These are phyloP conservation scores for Vararia minispora DNA, from an alignment of 768 basidiomycete genomes.

Conservation along the genomic window DNA sequence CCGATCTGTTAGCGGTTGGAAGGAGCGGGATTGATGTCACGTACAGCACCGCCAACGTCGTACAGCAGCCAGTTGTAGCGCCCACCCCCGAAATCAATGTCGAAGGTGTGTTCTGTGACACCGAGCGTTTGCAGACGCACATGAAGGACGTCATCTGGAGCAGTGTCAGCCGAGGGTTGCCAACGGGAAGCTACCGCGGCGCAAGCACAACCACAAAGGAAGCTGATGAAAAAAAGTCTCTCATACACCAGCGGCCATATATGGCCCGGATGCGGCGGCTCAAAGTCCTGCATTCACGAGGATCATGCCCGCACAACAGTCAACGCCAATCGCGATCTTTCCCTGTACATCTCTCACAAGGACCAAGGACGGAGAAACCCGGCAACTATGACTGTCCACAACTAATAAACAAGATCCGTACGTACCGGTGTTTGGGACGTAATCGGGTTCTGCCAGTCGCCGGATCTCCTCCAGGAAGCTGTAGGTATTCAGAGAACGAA, in stretches of 20 bases:
- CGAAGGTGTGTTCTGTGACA: slow-evolving; percentile 66
- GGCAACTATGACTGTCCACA: too few species aligned
- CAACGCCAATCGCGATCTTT: too few species aligned
- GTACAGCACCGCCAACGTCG: slow-evolving; percentile 75
- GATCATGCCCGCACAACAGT: too few species aligned
- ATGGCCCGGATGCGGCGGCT: too few species aligned
- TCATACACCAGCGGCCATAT: neutral
- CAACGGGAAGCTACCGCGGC: too few species aligned
- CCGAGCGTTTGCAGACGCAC: slow-evolving; percentile 76
- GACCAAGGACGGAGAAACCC: too few species aligned
- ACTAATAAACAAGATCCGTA: neutral
- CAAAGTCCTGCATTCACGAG: too few species aligned
- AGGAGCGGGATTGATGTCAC: slow-evolving; percentile 21
- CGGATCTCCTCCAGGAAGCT: slow-evolving; percentile 62
- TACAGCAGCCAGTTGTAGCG: slow-evolving; percentile 70
- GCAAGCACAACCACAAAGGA: neutral
- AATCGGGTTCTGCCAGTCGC: slow-evolving; percentile 59
- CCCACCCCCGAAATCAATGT: slow-evolving; percentile 49
- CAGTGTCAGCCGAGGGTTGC: slow-evolving; percentile 14
- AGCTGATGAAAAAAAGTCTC: neutral
- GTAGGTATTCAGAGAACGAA: slow-evolving; percentile 2
- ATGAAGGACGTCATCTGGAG: slow-evolving; percentile 62
- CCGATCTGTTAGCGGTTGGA: neutral
- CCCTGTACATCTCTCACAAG: too few species aligned
- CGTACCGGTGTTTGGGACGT: slow-evolving; percentile 59